Evolutionary conservation across 2,329 filamentous ascomycete species (phyloP).

Genomic region (Verticillium longisporum): DNA sequence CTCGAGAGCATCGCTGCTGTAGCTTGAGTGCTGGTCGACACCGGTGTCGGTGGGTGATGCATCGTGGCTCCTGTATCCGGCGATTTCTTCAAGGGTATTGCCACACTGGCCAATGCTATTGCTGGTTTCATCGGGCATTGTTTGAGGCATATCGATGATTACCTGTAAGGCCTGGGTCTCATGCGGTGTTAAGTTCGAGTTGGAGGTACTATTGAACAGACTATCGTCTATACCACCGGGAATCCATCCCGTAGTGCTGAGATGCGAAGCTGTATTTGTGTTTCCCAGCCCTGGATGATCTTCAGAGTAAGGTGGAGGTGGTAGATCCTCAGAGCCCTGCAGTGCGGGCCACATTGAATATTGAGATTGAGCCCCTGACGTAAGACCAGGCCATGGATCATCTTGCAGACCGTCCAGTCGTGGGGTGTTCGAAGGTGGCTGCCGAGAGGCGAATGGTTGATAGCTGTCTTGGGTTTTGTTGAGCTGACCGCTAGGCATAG

Average conservation of each 20-base stretch:
- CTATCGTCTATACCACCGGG: neutral
- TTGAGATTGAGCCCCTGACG: neutral
- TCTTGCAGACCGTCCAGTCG: neutral
- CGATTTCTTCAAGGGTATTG: neutral
- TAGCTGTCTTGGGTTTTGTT: too few relatives aligned
- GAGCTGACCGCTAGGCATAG: too few relatives aligned
- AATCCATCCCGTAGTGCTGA: neutral
- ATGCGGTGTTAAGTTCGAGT: neutral
- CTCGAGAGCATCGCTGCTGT: neutral
- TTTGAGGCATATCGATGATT: neutral
- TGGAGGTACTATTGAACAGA: neutral
- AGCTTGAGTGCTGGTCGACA: neutral
- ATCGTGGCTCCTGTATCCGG: neutral
- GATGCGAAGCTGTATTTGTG: neutral
- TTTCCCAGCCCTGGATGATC: neutral
- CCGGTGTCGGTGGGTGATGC: too few relatives aligned
- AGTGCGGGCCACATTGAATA: neutral
- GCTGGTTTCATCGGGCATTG: neutral
- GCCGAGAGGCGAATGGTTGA: too few relatives aligned
- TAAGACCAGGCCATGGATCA: neutral
- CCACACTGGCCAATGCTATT: neutral
- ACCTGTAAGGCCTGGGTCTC: too few relatives aligned
- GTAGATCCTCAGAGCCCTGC: neutral
- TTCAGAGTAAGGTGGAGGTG: neutral
- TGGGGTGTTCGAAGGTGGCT: too few relatives aligned